These are phyloP conservation scores for Gossypioides kirkii DNA, from an alignment of 345 rosid species.

Conservation along the genomic window DNA sequence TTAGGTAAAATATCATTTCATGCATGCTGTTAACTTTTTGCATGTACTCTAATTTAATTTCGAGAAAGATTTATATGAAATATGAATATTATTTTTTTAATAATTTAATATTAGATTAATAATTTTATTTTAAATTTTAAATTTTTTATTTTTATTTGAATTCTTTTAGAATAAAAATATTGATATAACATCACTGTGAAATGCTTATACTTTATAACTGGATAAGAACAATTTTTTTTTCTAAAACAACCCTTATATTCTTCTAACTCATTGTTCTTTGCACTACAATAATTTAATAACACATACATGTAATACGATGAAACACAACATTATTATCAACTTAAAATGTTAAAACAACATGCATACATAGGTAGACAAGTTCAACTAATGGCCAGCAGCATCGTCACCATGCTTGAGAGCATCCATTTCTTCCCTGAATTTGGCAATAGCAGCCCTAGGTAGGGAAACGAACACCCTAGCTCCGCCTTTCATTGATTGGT, in stretches of 20 bases:
- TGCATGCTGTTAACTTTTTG: too few species aligned
- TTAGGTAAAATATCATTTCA: too few species aligned
- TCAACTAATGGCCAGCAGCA: neutral
- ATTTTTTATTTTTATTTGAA: too few species aligned
- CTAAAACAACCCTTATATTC: neutral
- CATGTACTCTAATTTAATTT: too few species aligned
- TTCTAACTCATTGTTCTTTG: neutral
- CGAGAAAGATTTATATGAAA: too few species aligned
- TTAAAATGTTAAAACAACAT: neutral
- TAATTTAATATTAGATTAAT: too few species aligned
- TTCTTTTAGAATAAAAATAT: too few species aligned
- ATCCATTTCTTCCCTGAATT: constrained; percentile 41
- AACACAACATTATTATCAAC: neutral
- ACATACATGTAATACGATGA: neutral
- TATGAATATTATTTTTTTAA: too few species aligned
- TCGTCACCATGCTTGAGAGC: constrained; percentile 19
- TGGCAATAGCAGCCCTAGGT: constrained; percentile 40
- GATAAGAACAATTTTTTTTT: neutral
- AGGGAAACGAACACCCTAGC: constrained; percentile 46
- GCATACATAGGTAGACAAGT: neutral
- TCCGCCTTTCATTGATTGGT: constrained; percentile 41
- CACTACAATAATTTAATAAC: neutral
- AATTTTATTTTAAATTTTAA: too few species aligned
- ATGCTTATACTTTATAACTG: too few species aligned
- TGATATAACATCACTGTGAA: too few species aligned